Evolutionary conservation across 257 asterid species (phyloP).

Genomic region (Fraxinus pennsylvanica): DNA sequence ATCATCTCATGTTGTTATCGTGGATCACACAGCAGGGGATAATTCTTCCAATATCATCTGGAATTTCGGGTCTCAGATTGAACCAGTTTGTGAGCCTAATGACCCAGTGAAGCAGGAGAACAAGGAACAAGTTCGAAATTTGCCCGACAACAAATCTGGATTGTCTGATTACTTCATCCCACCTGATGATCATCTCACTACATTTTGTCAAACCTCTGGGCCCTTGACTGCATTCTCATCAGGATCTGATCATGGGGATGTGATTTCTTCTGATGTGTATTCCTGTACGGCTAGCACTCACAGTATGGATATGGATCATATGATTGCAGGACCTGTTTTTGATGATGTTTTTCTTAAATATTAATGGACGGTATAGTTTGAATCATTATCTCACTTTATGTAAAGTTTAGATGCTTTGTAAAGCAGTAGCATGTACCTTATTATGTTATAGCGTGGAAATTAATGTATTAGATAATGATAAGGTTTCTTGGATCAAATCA

Average conservation of each 20-base stretch:
- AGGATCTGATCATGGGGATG: conserved; percentile 30
- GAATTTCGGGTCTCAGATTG: conserved; percentile 22
- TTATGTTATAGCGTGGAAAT: not conserved
- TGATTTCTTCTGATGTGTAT: conserved; percentile 31
- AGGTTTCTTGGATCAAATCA: not conserved
- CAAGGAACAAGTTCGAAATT: conserved; percentile 2
- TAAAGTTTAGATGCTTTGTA: not conserved
- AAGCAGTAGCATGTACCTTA: not conserved
- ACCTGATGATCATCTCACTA: not conserved
- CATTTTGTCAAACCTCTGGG: not conserved
- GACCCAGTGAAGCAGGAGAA: conserved; percentile 18
- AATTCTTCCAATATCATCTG: conserved; percentile 21
- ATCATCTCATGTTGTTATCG: conserved; percentile 22
- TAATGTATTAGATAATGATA: not conserved
- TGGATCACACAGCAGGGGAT: conserved; percentile 19
- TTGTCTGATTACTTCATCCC: conserved; percentile 9
- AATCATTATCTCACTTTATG: not conserved
- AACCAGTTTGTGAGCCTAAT: not conserved
- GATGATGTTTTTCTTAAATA: not conserved
- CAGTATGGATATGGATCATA: not conserved
- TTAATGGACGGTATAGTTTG: not conserved
- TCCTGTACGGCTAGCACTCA: conserved; percentile 21
- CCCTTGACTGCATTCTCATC: conserved; percentile 16
- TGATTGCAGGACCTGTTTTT: not conserved
- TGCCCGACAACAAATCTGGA: conserved; percentile 10